A percentile compares a stretch with the other conserved stretches of the same genome.
Conservation (phyloP, 345 rosid genomes). For the Pseudoturritis turrita region DNA sequence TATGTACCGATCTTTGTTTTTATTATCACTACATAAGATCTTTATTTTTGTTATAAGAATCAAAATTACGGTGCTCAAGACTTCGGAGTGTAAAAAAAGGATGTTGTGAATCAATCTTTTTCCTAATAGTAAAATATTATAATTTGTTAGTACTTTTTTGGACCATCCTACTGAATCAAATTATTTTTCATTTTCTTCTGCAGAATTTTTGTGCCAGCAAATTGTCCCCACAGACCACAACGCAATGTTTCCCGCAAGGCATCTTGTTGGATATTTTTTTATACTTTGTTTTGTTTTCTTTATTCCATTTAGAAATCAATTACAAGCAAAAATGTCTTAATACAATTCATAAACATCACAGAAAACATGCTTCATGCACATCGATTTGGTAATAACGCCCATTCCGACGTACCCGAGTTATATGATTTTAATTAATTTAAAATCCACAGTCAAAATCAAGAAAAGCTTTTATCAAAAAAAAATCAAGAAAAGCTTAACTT, state of each 20-base stretch:
- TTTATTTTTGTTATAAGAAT: neutral
- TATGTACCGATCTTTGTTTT: neutral
- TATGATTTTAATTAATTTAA: neutral
- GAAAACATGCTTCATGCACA: neutral
- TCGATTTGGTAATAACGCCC: neutral
- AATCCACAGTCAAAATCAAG: neutral
- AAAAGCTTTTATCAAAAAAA: too few relatives aligned
- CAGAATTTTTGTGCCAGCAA: constrained; percentile 10
- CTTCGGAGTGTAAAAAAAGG: neutral
- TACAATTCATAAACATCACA: neutral
- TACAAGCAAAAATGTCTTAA: neutral
- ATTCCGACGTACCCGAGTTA: neutral
- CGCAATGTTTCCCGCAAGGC: constrained; percentile 19
- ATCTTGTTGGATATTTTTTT: constrained; percentile 7
- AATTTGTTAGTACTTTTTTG: constrained; percentile 17
- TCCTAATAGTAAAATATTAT: neutral
- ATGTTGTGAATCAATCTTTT: neutral
- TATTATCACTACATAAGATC: neutral
- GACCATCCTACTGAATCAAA: constrained; percentile 14
- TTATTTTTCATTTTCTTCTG: constrained; percentile 8
- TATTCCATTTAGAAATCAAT: neutral
- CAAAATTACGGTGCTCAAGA: neutral
- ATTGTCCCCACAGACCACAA: constrained; percentile 28
- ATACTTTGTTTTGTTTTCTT: neutral
- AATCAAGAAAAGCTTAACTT: neutral